phyloP scores from a whole-genome alignment of 148 eudicot species.

The Amaranthus palmeri region DNA sequence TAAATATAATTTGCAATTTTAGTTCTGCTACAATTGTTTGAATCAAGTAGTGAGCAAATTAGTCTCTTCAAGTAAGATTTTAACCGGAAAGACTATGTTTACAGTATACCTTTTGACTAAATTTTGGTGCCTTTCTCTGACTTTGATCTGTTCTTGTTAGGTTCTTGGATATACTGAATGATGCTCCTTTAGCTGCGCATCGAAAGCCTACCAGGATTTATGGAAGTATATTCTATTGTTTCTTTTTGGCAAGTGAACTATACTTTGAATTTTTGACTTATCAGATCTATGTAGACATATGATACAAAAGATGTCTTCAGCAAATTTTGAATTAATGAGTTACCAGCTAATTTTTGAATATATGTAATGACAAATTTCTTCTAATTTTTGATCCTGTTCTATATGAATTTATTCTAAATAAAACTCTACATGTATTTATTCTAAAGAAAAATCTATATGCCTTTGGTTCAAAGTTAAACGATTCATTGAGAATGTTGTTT shows the following conservation, averaged over 20 bases:
- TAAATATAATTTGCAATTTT: too few relatives aligned
- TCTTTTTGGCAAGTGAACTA: slow-evolving; percentile 72
- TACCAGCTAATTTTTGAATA: not conserved
- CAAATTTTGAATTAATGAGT: not conserved
- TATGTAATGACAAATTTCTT: not conserved
- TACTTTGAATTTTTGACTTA: slow-evolving; percentile 14
- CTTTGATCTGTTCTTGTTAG: slow-evolving; percentile 29
- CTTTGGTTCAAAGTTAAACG: not conserved
- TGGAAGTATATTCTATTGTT: slow-evolving; percentile 74
- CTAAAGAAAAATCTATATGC: not conserved
- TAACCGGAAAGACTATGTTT: too few relatives aligned
- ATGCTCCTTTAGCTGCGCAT: slow-evolving; percentile 87
- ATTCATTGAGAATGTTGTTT: not conserved
- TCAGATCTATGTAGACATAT: not conserved
- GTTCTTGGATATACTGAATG: slow-evolving; percentile 86
- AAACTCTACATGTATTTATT: not conserved
- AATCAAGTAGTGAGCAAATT: too few relatives aligned
- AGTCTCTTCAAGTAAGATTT: too few relatives aligned
- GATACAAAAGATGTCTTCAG: not conserved
- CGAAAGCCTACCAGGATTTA: slow-evolving; percentile 72
- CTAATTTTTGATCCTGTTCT: not conserved
- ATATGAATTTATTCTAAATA: not conserved
- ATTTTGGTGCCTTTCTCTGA: slow-evolving; percentile 5
- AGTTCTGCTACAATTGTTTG: too few relatives aligned
- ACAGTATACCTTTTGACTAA: not conserved